phyloP scores from a whole-genome alignment of 2,329 filamentous ascomycete species.

The Trichophyton schoenleinii region DNA sequence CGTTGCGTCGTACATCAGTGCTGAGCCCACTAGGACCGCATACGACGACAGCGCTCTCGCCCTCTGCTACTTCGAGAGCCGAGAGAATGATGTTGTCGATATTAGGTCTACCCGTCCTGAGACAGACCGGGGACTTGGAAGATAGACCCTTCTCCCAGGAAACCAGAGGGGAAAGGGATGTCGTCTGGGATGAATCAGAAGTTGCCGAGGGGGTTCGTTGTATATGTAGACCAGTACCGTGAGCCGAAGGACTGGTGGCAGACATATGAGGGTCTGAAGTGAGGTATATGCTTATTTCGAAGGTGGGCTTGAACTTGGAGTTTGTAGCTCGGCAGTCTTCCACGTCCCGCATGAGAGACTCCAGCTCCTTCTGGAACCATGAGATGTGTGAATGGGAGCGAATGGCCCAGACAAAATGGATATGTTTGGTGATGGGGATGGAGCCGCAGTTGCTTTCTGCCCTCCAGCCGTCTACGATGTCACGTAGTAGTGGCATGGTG shows the following conservation, averaged over 20 bases:
- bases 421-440: constrained; percentile 29
- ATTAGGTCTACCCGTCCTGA: constrained; percentile 38
- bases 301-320: constrained; percentile 27
- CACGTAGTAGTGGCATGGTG: constrained; percentile 43
- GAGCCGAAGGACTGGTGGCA: constrained; percentile 13
- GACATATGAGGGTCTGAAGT: constrained; percentile 38
- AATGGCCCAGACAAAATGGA: constrained; percentile 48
- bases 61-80: constrained; percentile 45
- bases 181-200: neutral
- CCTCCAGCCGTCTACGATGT: constrained; percentile 39
- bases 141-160: neutral
- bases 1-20: constrained; percentile 42
- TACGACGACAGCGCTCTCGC: constrained; percentile 51
- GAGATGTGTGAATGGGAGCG: constrained; percentile 41
- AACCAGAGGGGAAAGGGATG: neutral
- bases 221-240: constrained; percentile 14
- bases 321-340: constrained; percentile 22
- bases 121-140: neutral
- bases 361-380: constrained; percentile 43
- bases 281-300: constrained; percentile 43
- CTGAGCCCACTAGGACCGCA: constrained; percentile 48
- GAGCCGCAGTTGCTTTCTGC: neutral
- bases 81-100: constrained; percentile 41
- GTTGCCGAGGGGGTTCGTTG: constrained; percentile 5
- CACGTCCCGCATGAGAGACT: constrained; percentile 33